Base-by-base conservation (phyloP, 2,329 filamentous ascomycete species). In the Neopestalotiopsis clavispora region DNA sequence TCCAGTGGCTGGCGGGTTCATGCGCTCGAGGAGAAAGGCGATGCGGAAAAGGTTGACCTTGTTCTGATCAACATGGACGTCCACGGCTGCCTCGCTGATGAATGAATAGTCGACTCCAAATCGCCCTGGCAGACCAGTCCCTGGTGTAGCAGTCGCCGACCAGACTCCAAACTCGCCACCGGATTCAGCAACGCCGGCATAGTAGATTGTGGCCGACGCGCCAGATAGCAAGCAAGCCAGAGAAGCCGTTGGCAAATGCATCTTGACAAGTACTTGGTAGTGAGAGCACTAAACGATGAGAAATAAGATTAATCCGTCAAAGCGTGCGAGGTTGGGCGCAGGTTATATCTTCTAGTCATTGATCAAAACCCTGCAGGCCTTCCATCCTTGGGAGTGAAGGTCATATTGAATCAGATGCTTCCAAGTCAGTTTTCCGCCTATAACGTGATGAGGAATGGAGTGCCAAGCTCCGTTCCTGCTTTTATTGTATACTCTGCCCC, bases 21-120 rank as follows among this genome's bases (percentile, higher is more conserved):
- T 86, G 52, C 84, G 83, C 75, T 86, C 85, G 14, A 85, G 77
- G 4, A 86, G 73, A 74, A 86, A 86, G 2, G 84, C 82, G 56
- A 86, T 80, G 32, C 84, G 81, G 75, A 86, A 85, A 0, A 85
- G 75, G 69, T 85, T 85, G 3, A 83, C 78, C 68, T 84, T 82
- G 74, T 84, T 80, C 71, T 84, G 69, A 69, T 85, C 81, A 1
- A 84, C 81, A 69, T 82, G 83, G n/a, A 81, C 74, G 71, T 85
- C 83, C 14, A 86, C 75, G 13, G 80, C 81, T 9, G 75, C 75
- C 71, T 83, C 75, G 70, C 82, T 81, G 73, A 87, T 86, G 74
- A 87, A 87, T 7, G 80, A 74, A 74, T 86, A 86, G 68, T 87
- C 85, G 4, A 80, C 79, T 7, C 84, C 84, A 68, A 86, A 86